A percentile compares a stretch with the other conserved stretches of the same genome.
Conservation (phyloP, 2,329 filamentous ascomycete genomes). For the Aspergillus phoenicis region DNA sequence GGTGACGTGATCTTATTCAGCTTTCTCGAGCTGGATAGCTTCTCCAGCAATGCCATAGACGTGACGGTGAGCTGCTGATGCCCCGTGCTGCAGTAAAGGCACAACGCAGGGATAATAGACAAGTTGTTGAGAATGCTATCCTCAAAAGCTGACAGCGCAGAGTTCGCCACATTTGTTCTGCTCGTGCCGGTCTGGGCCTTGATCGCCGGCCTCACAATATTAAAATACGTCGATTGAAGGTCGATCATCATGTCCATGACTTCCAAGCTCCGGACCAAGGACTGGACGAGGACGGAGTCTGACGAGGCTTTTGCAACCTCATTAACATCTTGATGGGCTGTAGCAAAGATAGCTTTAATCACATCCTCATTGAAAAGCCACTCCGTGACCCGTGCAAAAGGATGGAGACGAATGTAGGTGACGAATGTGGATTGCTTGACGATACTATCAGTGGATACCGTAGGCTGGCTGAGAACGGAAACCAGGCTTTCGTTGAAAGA, state of each 20-base stretch:
- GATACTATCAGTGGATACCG: constrained; percentile 71
- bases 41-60: constrained; percentile 80
- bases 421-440: constrained; percentile 75
- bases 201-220: constrained; percentile 80
- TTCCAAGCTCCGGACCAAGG: constrained; percentile 77
- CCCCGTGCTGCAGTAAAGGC: constrained; percentile 81
- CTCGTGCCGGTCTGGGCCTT: constrained; percentile 65
- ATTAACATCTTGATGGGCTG: constrained; percentile 73
- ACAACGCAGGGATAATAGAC: constrained; percentile 76
- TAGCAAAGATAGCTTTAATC: constrained; percentile 73
- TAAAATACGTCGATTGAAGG: constrained; percentile 86
- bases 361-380: constrained; percentile 97
- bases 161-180: constrained; percentile 67
- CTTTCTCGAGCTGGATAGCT: constrained; percentile 79
- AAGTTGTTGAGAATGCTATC: constrained; percentile 85
- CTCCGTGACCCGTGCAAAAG: constrained; percentile 93
- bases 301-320: constrained; percentile 72
- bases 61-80: constrained; percentile 78
- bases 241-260: constrained; percentile 82
- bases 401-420: constrained; percentile 82
- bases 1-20: constrained; percentile 71
- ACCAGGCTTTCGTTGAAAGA: constrained; percentile 96
- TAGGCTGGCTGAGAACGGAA: constrained; percentile 77
- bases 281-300: constrained; percentile 79
- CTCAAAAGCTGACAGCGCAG: constrained; percentile 84